Base-by-base conservation (phyloP, 306 rosid genomes). In the Cucurbita maxima region DNA sequence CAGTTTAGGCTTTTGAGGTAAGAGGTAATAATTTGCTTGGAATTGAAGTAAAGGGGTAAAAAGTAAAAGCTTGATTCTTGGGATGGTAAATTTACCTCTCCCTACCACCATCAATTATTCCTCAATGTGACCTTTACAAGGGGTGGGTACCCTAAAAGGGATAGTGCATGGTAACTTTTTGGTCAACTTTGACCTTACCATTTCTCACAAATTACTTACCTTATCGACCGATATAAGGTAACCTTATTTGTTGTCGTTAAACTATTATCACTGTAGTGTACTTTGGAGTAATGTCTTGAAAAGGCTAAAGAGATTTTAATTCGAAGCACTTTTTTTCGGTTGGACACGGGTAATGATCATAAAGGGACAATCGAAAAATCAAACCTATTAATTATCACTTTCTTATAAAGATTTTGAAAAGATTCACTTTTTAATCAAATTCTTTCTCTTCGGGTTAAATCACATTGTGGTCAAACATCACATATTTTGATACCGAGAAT, bases 1-100 rank as follows among this genome's bases (percentile, higher is more conserved):
- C 41, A 34, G 72, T 87, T 84, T 84, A 86, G 86, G 79, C 87
- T 89, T 89, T 86, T 25, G 85, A 78, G 86, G 62, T 30, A 77
- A 59, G 54, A 79, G 38, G 57, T 71, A 79, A 83, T 81, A 81
- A 87, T 86, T 83, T 79, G 80, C 20, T 69, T 72, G 68, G 64
- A 43, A 70, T 69, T 69, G 73, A 69, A 69, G 73, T 25, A 68
- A 68, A 68, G 22, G 5, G 57, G 73, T 77, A 82, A 57, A 30
- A 45, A 69, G 73, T 19, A 66, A 66, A 66, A 44, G 54, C 47
- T 75, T 77, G 54, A 82, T 70, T 83, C 61, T 79, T 74, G 71
- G 53, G 83, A 66, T 79, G 54, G 53, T 19, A 66, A 19, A 43
- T 44, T 66, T 44, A 66, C 43, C 72, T 37, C 18, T 58, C 64